Evolutionary conservation across 495 filamentous ascomycete species (phyloP), one percentile per base, ranked within the genome.

Genomic region (Tuber aestivum): DNA sequence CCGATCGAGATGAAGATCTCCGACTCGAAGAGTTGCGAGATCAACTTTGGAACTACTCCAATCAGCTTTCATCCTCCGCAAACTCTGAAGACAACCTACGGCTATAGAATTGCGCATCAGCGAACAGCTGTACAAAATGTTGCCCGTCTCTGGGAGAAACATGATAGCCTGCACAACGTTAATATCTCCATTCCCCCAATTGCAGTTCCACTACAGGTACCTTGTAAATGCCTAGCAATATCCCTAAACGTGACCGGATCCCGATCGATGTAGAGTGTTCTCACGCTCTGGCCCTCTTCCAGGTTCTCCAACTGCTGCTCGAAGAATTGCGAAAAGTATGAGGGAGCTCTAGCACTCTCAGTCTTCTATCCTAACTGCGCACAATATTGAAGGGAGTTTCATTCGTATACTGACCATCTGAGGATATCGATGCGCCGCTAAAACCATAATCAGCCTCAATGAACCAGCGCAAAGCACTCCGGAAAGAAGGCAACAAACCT

Each of bases 281-380:
- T 86, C 71, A 87, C 75, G 41, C 72, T 73, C 40, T 80, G 78
- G 16, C 85, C 86, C 50, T 82, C 80, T 27, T 78, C 81, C 10
- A 75, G 41, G 71, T 88, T 88, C 18, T 76, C 79, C 27, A 99
- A 83, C 84, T 97, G 94, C 77, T 92, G 91, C 74, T 90, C 89
- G 85, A 99, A 99, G 85, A 94, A 97, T 77, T 92, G 91, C 35
- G 95, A 97, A 84, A 99, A 97, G 84, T 97, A 99, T 76, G 95
- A 97, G 80, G 95, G 95, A 85, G 94, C 95, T 98, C 86, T 87
- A 86, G 84, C 84, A 86, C 82, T 83, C 82, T 90, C 84, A 90
- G 87, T 78, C 78, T 80, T 40, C 69, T 70, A 76, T 72, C 79
- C 76, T 70, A 70, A 71, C 80, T 80, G n/a, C n/a, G 65, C 45